Evolutionary conservation across 2,329 filamentous ascomycete species (phyloP).

Genomic region (Colletotrichum viniferum): DNA sequence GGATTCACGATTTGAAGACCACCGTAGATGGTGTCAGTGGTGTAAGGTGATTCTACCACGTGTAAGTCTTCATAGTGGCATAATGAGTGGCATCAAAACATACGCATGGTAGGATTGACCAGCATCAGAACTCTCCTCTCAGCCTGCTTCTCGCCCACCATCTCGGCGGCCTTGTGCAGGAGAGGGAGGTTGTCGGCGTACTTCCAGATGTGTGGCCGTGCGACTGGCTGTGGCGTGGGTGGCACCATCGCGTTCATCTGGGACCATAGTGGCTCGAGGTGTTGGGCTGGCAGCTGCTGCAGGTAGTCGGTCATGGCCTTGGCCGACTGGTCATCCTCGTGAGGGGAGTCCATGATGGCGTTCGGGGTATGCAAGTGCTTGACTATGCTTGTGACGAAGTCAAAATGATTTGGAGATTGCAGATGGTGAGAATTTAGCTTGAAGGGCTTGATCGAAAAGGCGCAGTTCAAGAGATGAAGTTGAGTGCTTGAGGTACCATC

Average conservation of each 20-base stretch:
- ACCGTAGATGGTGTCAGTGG: slow-evolving; percentile 62
- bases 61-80: background rate
- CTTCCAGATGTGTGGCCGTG: slow-evolving; percentile 43
- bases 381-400: background rate
- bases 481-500: background rate
- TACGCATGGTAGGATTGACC: slow-evolving; percentile 39
- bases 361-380: background rate
- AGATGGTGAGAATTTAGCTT: too few species aligned
- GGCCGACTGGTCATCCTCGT: slow-evolving; percentile 17
- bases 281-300: slow-evolving; percentile 29
- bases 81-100: slow-evolving; percentile 24
- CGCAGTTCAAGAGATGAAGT: background rate
- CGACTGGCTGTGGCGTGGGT: slow-evolving; percentile 46
- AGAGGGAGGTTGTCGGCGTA: slow-evolving; percentile 38
- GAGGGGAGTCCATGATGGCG: background rate
- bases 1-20: slow-evolving; percentile 62
- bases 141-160: slow-evolving; percentile 43
- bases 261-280: slow-evolving; percentile 50
- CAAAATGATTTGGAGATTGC: fast-evolving
- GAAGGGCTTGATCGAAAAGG: background rate
- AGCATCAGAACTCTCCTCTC: slow-evolving; percentile 47
- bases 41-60: slow-evolving; percentile 51
- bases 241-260: slow-evolving; percentile 53
- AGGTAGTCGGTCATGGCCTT: slow-evolving; percentile 33
- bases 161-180: slow-evolving; percentile 35